Conservation (phyloP, 179 eudicot genomes). For the Heliamphora pulchella region DNA sequence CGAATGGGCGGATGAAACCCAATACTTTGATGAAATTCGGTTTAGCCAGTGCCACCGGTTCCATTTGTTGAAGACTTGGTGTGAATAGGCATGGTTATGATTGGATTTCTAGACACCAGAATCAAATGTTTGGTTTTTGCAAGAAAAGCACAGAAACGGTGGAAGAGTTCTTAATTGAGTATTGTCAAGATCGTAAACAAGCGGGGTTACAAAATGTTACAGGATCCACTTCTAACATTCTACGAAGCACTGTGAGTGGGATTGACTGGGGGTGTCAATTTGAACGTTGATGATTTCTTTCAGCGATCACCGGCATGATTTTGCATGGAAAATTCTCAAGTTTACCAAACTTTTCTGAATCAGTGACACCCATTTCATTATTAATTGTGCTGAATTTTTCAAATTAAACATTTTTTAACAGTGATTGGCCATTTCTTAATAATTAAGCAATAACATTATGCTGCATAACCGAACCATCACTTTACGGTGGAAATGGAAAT, state of each 20-base stretch:
- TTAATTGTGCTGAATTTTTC: too few species aligned
- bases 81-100: conserved; percentile 8
- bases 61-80: conserved; percentile 35
- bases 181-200: conserved; percentile 31
- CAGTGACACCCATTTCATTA: too few species aligned
- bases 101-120: conserved; percentile 7
- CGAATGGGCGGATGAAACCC: too few species aligned
- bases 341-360: too few species aligned
- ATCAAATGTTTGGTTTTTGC: conserved; percentile 44
- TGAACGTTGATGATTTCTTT: conserved; percentile 12
- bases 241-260: conserved; percentile 53
- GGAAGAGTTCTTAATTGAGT: conserved; percentile 33
- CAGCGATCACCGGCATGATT: conserved; percentile 12
- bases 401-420: too few species aligned
- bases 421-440: too few species aligned
- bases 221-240: conserved; percentile 43
- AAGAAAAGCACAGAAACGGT: conserved; percentile 27
- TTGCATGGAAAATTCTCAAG: too few species aligned
- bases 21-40: background rate
- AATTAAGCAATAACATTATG: too few species aligned
- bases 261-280: conserved; percentile 17
- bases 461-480: too few species aligned
- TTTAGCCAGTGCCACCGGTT: conserved; percentile 15
- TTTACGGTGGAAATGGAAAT: too few species aligned
- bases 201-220: conserved; percentile 35